Conservation (phyloP, 331 rosid genomes). For the Telfairia occidentalis region DNA sequence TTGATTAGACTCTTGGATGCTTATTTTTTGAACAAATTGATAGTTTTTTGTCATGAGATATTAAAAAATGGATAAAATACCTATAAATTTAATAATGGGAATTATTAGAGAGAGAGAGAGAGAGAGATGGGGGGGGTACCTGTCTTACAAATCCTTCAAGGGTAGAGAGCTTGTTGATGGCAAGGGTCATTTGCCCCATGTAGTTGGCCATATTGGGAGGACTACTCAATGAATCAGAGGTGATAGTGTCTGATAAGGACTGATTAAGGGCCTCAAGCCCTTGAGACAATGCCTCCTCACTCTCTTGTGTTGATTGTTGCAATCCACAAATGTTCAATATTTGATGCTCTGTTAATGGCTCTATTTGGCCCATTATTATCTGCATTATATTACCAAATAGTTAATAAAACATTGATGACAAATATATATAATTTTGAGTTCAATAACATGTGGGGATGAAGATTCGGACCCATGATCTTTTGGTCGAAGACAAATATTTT, state of each 20-base stretch:
- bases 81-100: not conserved
- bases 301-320: conserved; percentile 80
- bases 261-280: conserved; percentile 78
- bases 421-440: too few species aligned
- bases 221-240: conserved; percentile 59
- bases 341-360: conserved; percentile 94
- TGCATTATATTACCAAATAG: too few species aligned
- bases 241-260: conserved; percentile 58
- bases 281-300: conserved; percentile 78
- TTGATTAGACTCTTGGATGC: too few species aligned
- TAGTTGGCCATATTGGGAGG: conserved; percentile 83
- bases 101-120: not conserved
- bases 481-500: too few species aligned
- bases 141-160: conserved; percentile 79
- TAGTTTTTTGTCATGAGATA: not conserved
- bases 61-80: not conserved
- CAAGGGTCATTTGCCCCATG: conserved; percentile 97
- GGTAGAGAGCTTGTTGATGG: conserved; percentile 78
- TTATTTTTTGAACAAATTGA: not conserved
- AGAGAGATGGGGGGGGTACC: conserved; percentile 27
- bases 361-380: conserved; percentile 62
- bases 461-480: too few species aligned
- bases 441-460: too few species aligned
- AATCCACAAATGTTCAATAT: conserved; percentile 63
- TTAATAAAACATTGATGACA: too few species aligned